Evolutionary conservation across 768 basidiomycete genomes (phyloP), one percentile per base, ranked within the genome.

Genomic region (Gloeostereum incarnatum): DNA sequence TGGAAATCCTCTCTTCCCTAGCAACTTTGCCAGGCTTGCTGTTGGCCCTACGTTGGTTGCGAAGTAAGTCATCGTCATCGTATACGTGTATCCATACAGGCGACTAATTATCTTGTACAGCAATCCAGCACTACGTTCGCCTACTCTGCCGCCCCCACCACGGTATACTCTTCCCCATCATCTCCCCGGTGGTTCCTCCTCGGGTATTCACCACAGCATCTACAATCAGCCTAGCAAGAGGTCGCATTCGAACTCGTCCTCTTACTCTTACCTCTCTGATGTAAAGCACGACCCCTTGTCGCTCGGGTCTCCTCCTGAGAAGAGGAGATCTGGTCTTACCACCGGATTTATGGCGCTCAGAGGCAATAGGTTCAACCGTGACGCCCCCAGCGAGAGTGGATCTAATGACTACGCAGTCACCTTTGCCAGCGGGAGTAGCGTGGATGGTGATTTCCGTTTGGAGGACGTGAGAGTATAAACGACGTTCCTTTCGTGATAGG

Each of bases 1-100:
- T 2, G 88, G 85, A 0, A 73, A 78, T 46, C 88, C 87, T 10
- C 60, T 90, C 5, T 93, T 93, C 62, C 84, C 85, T 3, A 81
- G 75, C 46, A 85, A 74, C 52, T 93, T 90, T 57, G 74, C 83
- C 22, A 70, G 71, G 39, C 56, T 90, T 45, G 71, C 73, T 18
- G 47, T 70, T 24, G 73, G 72, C 23, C 85, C 86, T 16, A 87
- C 81, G 17, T 58, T 88, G 48, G 56, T 60, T 10, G 72, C 71
- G 13, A 75, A 59, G 63, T 61, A 40, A 44, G 57, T 49, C 36
- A n/a, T n/a, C n/a, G n/a, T n/a, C n/a, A n/a, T n/a, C n/a, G n/a
- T 18, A 21, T 38, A 26, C n/a, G 21, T 45, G 10, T 43, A 6
- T 39, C 30, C 18, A 6, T n/a, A 22, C 16, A 35, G 29, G 11